Evolutionary conservation across 2,329 filamentous ascomycete species (phyloP).

Genomic region (Pestalotiopsis sp.): DNA sequence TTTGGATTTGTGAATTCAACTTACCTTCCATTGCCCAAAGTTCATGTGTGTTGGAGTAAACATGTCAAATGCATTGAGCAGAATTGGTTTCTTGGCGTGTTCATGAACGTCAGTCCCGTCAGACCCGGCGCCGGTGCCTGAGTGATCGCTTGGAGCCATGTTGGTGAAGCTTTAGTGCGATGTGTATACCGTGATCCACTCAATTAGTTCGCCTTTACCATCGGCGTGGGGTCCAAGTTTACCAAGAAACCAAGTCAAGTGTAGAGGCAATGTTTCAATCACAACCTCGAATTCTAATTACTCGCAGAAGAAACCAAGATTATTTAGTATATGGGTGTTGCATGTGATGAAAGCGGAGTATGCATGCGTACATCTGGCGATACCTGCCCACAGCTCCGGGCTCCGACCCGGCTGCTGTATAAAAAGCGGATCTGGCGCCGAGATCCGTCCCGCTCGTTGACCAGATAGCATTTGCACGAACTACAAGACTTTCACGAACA

Average conservation of each 20-base stretch:
- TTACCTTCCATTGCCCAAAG: slow-evolving; percentile 66
- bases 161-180: background rate
- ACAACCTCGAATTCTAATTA: too few species aligned
- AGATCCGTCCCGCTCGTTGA: background rate
- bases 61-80: slow-evolving; percentile 68
- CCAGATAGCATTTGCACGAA: too few species aligned
- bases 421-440: background rate
- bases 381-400: background rate
- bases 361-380: background rate
- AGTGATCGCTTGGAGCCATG: background rate
- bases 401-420: background rate
- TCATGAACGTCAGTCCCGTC: background rate
- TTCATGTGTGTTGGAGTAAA: slow-evolving; percentile 63
- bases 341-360: background rate
- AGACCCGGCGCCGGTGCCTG: background rate
- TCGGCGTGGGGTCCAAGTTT: background rate
- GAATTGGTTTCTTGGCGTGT: slow-evolving; percentile 50
- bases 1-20: background rate
- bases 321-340: background rate
- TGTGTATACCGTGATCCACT: background rate
- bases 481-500: too few species aligned
- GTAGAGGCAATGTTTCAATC: too few species aligned
- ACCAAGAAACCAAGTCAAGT: too few species aligned
- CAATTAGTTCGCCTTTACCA: background rate
- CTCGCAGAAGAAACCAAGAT: too few species aligned